These are phyloP conservation scores for Eucalyptus shirleyi DNA, from an alignment of 345 rosid species.

Conservation along the genomic window DNA sequence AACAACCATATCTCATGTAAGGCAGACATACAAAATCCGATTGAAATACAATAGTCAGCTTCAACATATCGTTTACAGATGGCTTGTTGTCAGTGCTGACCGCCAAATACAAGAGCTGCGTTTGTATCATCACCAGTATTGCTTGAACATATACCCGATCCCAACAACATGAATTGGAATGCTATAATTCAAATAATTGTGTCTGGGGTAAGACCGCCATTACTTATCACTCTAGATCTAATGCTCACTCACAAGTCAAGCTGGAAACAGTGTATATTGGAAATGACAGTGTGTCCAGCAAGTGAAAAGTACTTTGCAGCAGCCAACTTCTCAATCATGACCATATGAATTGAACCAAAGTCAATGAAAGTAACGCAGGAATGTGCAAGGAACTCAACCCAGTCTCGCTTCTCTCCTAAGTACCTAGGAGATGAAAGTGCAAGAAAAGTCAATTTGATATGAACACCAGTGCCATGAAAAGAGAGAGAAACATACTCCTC, in stretches of 20 bases:
- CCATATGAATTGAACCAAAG: neutral
- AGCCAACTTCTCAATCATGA: neutral
- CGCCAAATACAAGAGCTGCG: neutral
- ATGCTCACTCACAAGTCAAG: neutral
- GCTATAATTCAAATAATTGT: neutral
- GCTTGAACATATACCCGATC: neutral
- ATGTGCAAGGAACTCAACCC: constrained; percentile 16
- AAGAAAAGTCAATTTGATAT: neutral
- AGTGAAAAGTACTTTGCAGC: neutral
- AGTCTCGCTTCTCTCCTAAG: constrained; percentile 71
- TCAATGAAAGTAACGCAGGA: neutral
- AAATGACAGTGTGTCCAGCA: neutral
- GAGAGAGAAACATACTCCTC: neutral
- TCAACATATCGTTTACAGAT: neutral
- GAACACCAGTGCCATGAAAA: neutral
- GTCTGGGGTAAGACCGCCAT: neutral
- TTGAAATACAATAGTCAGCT: neutral
- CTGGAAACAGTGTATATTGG: neutral
- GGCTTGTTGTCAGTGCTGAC: neutral
- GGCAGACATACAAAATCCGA: neutral
- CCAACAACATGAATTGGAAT: neutral
- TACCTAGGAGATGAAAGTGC: constrained; percentile 19
- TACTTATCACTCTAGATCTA: neutral
- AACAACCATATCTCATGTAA: neutral
- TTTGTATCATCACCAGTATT: neutral